phyloP scores from a whole-genome alignment of 345 rosid species.

The Lumnitzera racemosa region DNA sequence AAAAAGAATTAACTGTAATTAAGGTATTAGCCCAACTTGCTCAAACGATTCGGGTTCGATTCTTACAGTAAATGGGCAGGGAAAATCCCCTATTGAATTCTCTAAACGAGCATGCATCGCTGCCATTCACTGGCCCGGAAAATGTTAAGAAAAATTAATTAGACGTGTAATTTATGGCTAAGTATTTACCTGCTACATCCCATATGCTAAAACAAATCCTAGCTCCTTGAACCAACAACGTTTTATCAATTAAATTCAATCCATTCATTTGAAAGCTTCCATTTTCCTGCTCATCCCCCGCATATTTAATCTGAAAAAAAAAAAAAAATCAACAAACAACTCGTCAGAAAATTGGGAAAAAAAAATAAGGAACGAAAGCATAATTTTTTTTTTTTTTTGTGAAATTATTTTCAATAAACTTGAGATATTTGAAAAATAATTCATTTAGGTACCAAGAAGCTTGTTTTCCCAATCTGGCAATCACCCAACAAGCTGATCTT shows the following conservation, averaged over 20 bases:
- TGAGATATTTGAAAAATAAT: background rate
- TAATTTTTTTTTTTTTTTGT: too few species aligned
- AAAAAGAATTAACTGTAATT: background rate
- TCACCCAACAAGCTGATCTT: slow-evolving; percentile 94
- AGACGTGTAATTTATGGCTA: background rate
- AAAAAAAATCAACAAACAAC: background rate
- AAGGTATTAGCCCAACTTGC: background rate
- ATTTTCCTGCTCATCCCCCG: slow-evolving; percentile 68
- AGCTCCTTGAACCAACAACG: slow-evolving; percentile 68
- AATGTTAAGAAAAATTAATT: background rate
- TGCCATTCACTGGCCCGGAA: too few species aligned
- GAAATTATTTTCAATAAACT: background rate
- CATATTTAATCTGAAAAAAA: slow-evolving; percentile 55
- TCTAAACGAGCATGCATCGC: too few species aligned
- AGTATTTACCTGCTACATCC: slow-evolving; percentile 78
- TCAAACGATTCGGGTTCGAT: too few species aligned
- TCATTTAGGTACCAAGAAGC: slow-evolving; percentile 55
- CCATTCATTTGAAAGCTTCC: slow-evolving; percentile 69
- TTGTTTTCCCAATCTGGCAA: slow-evolving; percentile 88
- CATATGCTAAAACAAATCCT: slow-evolving; percentile 84
- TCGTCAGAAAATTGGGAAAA: background rate
- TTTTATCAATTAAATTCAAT: slow-evolving; percentile 80
- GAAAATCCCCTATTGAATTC: too few species aligned
- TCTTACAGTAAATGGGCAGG: too few species aligned
- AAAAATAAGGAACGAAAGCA: background rate